Evolutionary conservation across 2,329 filamentous ascomycete genomes (phyloP), one percentile per base, ranked within the genome.

Genomic region (Fusarium pseudoanthophilum): DNA sequence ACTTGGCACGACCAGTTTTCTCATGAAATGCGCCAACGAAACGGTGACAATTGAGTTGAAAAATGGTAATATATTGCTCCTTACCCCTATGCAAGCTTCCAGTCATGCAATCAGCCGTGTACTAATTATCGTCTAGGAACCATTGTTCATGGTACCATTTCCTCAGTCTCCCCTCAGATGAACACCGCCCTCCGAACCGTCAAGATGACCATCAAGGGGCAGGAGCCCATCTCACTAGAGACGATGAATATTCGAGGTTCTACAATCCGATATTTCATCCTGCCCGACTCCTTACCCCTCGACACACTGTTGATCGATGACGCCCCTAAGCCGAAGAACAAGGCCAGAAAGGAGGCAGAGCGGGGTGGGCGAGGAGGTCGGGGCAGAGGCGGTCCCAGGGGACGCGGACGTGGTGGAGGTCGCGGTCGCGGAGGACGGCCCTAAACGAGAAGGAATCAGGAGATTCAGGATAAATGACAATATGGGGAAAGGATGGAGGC

Each of bases 21-120:
- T 99, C 78, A 98, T 98, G 95, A 99, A 99, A 88, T 98, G 95
- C 85, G 92, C 93, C 84, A 98, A 98, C 84, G 96, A 99, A 87
- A 97, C 96, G 79, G 96, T 98, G 79, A 98, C 95, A 49, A 93
- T 99, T 83, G 96, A 99, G 85, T 88, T 99, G 77, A 99, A 99
- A 85, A 98, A 98, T 90, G 96, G 95, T 96, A 87, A 28, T 37
- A 34, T 18, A 43, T 11, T 40, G 13, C 49, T n/a, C 28, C 32
- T 20, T 45, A 20, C 24, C 8, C 34, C 36, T 51, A 16, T 43
- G 24, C 48, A 16, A 46, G n/a, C 48, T 57, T 63, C 30, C 20
- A 26, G 20, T n/a, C 32, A 34, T 32, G n/a, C 13, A 11, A n/a
- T n/a, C n/a, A 46, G n/a, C 55, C 53, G 20, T 36, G 15, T 37